These are phyloP conservation scores for Calycina herbarum DNA, from an alignment of 2,329 filamentous ascomycete genomes.

Conservation along the genomic window DNA sequence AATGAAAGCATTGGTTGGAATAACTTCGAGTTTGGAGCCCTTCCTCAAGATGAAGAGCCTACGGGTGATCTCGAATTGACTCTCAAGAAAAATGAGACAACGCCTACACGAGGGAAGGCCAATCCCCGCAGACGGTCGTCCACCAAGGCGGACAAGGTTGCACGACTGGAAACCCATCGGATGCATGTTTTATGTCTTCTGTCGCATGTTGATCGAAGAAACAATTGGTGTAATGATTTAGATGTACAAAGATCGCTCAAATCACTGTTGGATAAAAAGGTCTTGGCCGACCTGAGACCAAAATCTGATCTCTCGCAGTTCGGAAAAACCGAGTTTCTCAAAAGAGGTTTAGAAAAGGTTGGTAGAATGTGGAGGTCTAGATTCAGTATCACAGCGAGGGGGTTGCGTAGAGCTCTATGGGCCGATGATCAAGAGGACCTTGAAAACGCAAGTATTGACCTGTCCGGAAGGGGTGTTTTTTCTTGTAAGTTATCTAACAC, in stretches of 20 bases:
- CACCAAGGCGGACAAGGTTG: constrained; percentile 53
- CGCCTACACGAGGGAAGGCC: constrained; percentile 22
- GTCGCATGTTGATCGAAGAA: constrained; percentile 73
- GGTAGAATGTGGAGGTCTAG: constrained; percentile 65
- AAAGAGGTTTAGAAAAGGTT: constrained; percentile 73
- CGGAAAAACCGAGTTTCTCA: constrained; percentile 71
- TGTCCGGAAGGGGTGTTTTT: background rate
- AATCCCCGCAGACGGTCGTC: constrained; percentile 47
- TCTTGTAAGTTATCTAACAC: constrained; percentile 17
- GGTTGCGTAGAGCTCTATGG: constrained; percentile 73
- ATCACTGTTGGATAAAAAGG: constrained; percentile 64
- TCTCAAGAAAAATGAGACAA: constrained; percentile 20
- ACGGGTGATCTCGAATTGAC: constrained; percentile 38
- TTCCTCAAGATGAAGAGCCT: constrained; percentile 33
- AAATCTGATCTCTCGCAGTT: constrained; percentile 69
- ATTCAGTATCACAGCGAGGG: constrained; percentile 71
- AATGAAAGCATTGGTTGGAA: constrained; percentile 64
- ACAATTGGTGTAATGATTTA: constrained; percentile 83
- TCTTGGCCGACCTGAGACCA: constrained; percentile 67
- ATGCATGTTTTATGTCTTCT: constrained; percentile 81
- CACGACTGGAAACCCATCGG: constrained; percentile 78
- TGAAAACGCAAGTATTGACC: constrained; percentile 49
- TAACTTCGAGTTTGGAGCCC: constrained; percentile 50
- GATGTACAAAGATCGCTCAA: constrained; percentile 66
- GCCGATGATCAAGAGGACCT: constrained; percentile 64